Evolutionary conservation across 768 basidiomycete species (phyloP).

Genomic region (Crucibulum laeve): DNA sequence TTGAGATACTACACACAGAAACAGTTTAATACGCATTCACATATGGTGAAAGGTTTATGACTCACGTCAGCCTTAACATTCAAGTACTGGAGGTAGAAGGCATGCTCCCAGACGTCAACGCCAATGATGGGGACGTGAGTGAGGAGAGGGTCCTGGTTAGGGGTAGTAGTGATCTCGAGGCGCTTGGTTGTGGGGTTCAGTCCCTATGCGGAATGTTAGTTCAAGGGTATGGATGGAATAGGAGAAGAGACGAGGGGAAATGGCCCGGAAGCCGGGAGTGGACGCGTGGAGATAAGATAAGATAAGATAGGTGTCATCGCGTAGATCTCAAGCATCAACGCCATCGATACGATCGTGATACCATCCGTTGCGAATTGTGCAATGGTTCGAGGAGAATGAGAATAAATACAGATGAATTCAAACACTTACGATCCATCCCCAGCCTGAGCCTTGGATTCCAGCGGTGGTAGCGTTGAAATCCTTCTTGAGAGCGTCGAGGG

Average conservation of each 20-base stretch:
- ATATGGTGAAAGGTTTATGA: constrained; percentile 26
- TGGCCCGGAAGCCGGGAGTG: no score
- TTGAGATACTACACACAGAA: constrained; percentile 72
- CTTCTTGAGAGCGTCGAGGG: constrained; percentile 66
- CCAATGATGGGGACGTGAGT: constrained; percentile 79
- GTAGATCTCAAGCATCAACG: no score
- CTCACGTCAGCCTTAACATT: constrained; percentile 92
- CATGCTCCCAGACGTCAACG: constrained; percentile 95
- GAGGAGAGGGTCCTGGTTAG: constrained; percentile 94
- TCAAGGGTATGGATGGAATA: background rate
- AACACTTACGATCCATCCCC: constrained; percentile 89
- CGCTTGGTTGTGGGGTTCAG: constrained; percentile 58
- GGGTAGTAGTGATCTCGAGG: constrained; percentile 86
- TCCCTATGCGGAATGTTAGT: constrained; percentile 46
- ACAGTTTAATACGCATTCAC: constrained; percentile 37
- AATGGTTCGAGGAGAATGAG: background rate
- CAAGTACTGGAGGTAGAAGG: constrained; percentile 94
- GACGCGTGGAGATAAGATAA: no score
- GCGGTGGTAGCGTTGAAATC: constrained; percentile 84
- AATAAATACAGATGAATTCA: constrained; percentile 6
- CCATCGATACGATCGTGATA: no score
- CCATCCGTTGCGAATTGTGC: no score
- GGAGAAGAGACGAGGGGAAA: no score
- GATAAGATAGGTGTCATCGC: no score
- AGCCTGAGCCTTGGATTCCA: constrained; percentile 89